These are phyloP conservation scores for Alternaria brassicae DNA, from an alignment of 2,329 filamentous ascomycete species.

Conservation along the genomic window DNA sequence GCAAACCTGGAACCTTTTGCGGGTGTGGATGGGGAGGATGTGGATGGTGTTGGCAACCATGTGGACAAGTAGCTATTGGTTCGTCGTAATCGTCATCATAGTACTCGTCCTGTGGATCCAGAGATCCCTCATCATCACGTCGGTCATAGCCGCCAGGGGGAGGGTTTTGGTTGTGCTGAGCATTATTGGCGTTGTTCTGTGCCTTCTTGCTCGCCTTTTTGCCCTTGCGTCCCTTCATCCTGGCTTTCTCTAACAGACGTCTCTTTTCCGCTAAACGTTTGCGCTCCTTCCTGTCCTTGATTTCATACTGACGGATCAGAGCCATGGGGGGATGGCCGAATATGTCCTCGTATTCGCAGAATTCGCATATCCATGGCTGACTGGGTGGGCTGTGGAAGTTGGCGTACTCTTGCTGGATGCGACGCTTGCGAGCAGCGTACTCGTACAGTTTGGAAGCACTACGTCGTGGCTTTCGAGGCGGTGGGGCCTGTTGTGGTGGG, in stretches of 20 bases:
- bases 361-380: constrained; percentile 95
- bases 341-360: constrained; percentile 96
- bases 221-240: constrained; percentile 88
- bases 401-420: constrained; percentile 75
- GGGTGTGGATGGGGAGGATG: constrained; percentile 34
- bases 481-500: constrained; percentile 52
- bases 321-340: constrained; percentile 87
- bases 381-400: constrained; percentile 81
- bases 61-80: constrained; percentile 35
- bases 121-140: constrained; percentile 39
- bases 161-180: constrained; percentile 41
- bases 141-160: constrained; percentile 41
- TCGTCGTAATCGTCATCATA: constrained; percentile 51
- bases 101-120: constrained; percentile 46
- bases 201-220: constrained; percentile 78
- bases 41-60: constrained; percentile 42
- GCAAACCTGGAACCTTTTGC: constrained; percentile 30
- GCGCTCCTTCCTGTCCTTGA: constrained; percentile 86
- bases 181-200: constrained; percentile 44
- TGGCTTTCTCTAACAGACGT: constrained; percentile 86
- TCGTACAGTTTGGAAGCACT: constrained; percentile 72
- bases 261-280: constrained; percentile 86
- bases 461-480: constrained; percentile 69
- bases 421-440: constrained; percentile 77
- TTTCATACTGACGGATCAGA: constrained; percentile 89